Evolutionary conservation across 2,329 filamentous ascomycete species (phyloP).

Genomic region (Cladophialophora immunda): DNA sequence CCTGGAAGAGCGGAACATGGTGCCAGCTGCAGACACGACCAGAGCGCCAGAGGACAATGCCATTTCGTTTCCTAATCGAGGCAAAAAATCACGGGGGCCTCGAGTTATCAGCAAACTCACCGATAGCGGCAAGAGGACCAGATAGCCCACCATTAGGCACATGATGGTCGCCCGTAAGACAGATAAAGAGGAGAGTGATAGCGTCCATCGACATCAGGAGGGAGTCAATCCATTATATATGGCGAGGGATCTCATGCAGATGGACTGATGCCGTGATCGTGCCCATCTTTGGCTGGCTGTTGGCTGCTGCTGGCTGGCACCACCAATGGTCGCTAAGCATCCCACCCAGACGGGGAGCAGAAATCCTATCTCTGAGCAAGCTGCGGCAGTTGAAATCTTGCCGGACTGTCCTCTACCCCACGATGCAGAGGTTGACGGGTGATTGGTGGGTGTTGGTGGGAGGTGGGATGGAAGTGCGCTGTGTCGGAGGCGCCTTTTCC

Average conservation of each 20-base stretch:
- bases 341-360: neutral
- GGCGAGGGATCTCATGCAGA: neutral
- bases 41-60: constrained; percentile 2
- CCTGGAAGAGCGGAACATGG: neutral
- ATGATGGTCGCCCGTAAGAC: neutral
- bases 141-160: neutral
- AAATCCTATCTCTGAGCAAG: neutral
- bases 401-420: neutral
- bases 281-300: constrained; percentile 2
- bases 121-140: constrained; percentile 13
- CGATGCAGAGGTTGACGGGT: neutral
- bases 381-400: neutral
- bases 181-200: constrained; percentile 14
- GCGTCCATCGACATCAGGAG: neutral
- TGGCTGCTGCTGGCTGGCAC: neutral
- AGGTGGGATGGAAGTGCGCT: constrained; percentile 13
- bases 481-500: constrained; percentile 19
- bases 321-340: too few relatives aligned
- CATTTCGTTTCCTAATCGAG: constrained; percentile 30
- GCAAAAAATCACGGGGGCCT: constrained; percentile 33
- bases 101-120: neutral
- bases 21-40: constrained; percentile 7
- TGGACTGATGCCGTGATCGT: constrained; percentile 19
- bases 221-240: constrained; percentile 9
- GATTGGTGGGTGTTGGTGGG: constrained; percentile 7